Evolutionary conservation across 805 yeast genomes (phyloP).

Genomic region (Saturnispora sanitii): DNA sequence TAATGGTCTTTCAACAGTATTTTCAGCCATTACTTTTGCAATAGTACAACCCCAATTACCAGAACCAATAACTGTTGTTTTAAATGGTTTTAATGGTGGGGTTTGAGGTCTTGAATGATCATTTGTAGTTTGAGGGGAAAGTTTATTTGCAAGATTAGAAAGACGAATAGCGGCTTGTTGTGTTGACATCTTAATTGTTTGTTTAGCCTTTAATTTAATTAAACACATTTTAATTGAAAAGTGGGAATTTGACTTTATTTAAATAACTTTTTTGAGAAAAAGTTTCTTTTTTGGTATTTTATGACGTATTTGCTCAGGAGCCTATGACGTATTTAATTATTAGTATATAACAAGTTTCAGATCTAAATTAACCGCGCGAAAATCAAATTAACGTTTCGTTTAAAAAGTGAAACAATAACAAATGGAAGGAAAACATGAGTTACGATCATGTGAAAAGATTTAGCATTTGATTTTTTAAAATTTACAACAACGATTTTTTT

Average conservation of each 20-base stretch:
- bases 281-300: neutral
- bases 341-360: neutral
- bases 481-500: no score
- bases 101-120: slow-evolving; percentile 15
- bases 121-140: slow-evolving; percentile 16
- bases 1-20: slow-evolving; percentile 59
- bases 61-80: slow-evolving; percentile 77
- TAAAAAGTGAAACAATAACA: no score
- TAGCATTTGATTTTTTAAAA: no score
- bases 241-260: neutral
- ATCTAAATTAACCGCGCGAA: no score
- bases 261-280: neutral
- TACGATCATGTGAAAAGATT: no score
- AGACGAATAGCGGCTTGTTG: slow-evolving; percentile 22
- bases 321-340: neutral
- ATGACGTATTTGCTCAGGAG: no score
- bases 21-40: slow-evolving; percentile 91
- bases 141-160: slow-evolving; percentile 13
- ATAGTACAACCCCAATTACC: slow-evolving; percentile 99
- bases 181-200: slow-evolving; percentile 13
- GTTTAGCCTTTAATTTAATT: neutral
- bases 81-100: slow-evolving; percentile 31
- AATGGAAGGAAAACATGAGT: no score
- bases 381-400: no score
- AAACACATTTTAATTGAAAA: neutral